These are phyloP conservation scores for Penicillium flavigenum DNA, from an alignment of 495 filamentous ascomycete species.

Conservation along the genomic window DNA sequence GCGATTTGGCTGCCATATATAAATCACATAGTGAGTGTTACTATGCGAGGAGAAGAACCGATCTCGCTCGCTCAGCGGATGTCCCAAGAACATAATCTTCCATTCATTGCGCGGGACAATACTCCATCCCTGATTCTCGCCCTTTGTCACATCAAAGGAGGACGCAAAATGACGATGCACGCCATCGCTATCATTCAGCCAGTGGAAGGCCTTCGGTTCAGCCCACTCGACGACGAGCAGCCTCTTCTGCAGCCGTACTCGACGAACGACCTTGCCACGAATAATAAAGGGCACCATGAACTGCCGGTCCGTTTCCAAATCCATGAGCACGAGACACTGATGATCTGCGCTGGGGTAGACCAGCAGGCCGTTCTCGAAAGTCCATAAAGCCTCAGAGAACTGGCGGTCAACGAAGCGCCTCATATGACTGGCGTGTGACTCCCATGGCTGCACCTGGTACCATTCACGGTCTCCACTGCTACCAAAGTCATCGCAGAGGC, in stretches of 20 bases:
- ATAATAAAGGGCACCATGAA: constrained; percentile 56
- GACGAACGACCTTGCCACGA: constrained; percentile 54
- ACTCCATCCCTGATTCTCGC: constrained; percentile 38
- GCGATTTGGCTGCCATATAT: constrained; percentile 65
- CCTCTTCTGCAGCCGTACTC: constrained; percentile 55
- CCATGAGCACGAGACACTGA: constrained; percentile 51
- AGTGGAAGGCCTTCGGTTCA: constrained; percentile 56
- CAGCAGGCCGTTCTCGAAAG: constrained; percentile 57
- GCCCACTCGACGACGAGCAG: constrained; percentile 68
- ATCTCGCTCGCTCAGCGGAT: constrained; percentile 58
- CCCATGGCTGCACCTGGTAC: constrained; percentile 58
- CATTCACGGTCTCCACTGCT: constrained; percentile 35
- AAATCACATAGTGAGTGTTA: constrained; percentile 62
- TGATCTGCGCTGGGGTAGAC: constrained; percentile 52
- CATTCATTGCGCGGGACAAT: constrained; percentile 63
- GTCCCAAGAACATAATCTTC: constrained; percentile 63
- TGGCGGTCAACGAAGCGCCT: constrained; percentile 42
- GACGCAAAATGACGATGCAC: constrained; percentile 66
- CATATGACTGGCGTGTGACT: constrained; percentile 49
- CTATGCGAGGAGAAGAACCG: constrained; percentile 67
- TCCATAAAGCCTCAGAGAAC: constrained; percentile 60
- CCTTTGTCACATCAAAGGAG: constrained; percentile 52
- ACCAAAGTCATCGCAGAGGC: constrained; percentile 39
- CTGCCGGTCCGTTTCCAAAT: constrained; percentile 48
- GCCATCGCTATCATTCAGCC: constrained; percentile 55